These are phyloP conservation scores for Aegilops umbellulata DNA, from an alignment of 176 grass and related monocot genomes.

Conservation along the genomic window DNA sequence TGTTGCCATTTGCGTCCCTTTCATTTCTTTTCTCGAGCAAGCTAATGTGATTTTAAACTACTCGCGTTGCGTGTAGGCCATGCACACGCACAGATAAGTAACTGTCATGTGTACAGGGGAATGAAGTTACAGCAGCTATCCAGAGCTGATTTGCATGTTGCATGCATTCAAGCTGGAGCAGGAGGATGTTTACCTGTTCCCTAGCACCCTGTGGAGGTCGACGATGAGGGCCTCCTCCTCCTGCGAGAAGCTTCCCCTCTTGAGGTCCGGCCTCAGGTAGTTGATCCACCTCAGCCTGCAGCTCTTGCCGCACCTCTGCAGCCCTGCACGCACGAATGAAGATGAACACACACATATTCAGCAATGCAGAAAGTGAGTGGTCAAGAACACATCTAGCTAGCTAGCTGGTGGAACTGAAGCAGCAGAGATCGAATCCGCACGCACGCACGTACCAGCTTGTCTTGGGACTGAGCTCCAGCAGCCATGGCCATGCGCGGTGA, in stretches of 20 bases:
- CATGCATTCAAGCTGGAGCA: too few species aligned
- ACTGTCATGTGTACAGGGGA: not conserved
- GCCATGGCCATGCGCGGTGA: slow-evolving; percentile 88
- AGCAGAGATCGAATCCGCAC: not conserved
- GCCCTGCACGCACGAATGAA: slow-evolving; percentile 30
- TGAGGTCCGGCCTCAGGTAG: slow-evolving; percentile 97
- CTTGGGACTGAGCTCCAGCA: slow-evolving; percentile 99
- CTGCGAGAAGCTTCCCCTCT: slow-evolving; percentile 94
- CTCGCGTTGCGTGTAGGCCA: not conserved
- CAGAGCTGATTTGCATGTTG: not conserved
- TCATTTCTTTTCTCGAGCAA: slow-evolving; percentile 15
- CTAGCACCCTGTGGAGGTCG: slow-evolving; percentile 92
- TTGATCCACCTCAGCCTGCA: slow-evolving; percentile 99
- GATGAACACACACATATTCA: not conserved
- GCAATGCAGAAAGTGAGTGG: not conserved
- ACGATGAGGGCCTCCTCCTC: slow-evolving; percentile 96
- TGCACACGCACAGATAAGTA: slow-evolving; percentile 4
- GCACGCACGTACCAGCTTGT: slow-evolving; percentile 44
- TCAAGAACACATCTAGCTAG: not conserved
- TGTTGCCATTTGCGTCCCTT: slow-evolving; percentile 7
- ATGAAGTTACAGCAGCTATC: not conserved
- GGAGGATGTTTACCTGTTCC: slow-evolving; percentile 63
- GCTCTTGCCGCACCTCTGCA: slow-evolving; percentile 98
- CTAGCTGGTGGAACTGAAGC: not conserved
- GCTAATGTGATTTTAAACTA: slow-evolving; percentile 20